Percentiles rank a stretch among this genome's conserved stretches.
phyloP scores from a whole-genome alignment of 176 grass and related monocot species.

The Eragrostis nindensis region DNA sequence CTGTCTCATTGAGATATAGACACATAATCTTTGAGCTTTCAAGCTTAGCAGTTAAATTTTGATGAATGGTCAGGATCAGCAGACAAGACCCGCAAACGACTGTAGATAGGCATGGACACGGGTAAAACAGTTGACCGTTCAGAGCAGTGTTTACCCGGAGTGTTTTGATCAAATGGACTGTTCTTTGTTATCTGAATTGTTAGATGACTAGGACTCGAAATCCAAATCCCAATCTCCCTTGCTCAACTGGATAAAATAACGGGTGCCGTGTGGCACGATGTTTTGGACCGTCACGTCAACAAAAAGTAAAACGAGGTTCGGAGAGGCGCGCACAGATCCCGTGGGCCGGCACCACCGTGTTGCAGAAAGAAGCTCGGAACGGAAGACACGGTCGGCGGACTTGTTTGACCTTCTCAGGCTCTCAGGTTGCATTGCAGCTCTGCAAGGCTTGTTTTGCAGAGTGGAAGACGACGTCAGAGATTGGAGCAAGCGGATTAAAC shows the following conservation, averaged over 20 bases:
- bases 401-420: not conserved
- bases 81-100: not conserved
- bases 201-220: not conserved
- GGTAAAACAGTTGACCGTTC: not conserved
- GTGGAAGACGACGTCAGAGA: not conserved
- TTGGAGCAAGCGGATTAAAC: not conserved
- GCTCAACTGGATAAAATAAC: not conserved
- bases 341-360: not conserved
- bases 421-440: not conserved
- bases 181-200: not conserved
- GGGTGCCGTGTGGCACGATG: not conserved
- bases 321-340: not conserved
- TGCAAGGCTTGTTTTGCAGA: not conserved
- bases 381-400: not conserved
- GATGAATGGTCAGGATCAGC: not conserved
- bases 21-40: not conserved
- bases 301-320: not conserved
- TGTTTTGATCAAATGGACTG: not conserved
- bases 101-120: not conserved
- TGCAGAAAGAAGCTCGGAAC: not conserved
- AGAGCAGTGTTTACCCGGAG: not conserved
- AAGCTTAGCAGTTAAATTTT: not conserved
- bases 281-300: not conserved
- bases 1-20: not conserved
- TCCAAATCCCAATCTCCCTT: not conserved